These are phyloP conservation scores for Sesbania bispinosa DNA, from an alignment of 306 rosid genomes.

Conservation along the genomic window DNA sequence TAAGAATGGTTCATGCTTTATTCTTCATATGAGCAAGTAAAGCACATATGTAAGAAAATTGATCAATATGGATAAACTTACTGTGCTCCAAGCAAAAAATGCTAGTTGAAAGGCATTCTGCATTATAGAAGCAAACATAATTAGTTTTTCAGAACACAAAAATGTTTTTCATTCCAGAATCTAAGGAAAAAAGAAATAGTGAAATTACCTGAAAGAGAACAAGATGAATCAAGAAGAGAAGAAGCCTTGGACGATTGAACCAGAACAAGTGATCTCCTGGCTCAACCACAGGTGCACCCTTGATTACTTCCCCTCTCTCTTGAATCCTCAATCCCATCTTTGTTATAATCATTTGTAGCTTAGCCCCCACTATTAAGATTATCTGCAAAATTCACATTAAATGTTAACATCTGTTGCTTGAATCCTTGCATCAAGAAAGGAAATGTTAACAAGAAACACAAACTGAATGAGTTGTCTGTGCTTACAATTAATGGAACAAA, in stretches of 20 bases:
- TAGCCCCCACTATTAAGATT: conserved; percentile 70
- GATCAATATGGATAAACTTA: conserved; percentile 37
- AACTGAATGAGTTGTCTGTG: not conserved
- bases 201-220: conserved; percentile 69
- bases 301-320: conserved; percentile 68
- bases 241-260: conserved; percentile 61
- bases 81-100: conserved; percentile 70
- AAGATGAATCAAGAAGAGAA: conserved; percentile 65
- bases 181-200: not conserved
- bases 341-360: conserved; percentile 72
- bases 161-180: not conserved
- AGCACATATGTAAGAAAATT: not conserved
- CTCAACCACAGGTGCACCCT: conserved; percentile 73
- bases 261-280: conserved; percentile 77
- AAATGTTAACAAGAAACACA: not conserved
- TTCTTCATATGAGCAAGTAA: not conserved
- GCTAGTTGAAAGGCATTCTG: conserved; percentile 90
- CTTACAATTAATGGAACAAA: conserved; percentile 75
- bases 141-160: not conserved
- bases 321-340: conserved; percentile 61
- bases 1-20: not conserved
- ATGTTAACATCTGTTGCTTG: not conserved
- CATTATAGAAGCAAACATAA: conserved; percentile 19
- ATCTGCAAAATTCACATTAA: conserved; percentile 38
- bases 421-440: not conserved